Base-by-base conservation (phyloP, 1,284 basidiomycete species). In the Ganoderma sinense region DNA sequence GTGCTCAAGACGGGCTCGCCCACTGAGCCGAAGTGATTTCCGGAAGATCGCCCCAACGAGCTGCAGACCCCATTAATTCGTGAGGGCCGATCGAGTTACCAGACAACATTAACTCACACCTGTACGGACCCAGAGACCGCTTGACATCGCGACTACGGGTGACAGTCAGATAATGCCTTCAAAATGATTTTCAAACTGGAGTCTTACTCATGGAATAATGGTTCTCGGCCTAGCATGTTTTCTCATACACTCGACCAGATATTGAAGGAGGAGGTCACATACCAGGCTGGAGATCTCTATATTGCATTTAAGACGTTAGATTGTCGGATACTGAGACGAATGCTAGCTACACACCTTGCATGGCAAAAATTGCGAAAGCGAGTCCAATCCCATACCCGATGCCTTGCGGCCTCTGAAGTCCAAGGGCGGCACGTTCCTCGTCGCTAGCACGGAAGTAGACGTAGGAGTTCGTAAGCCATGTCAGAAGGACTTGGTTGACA, bases 31-130 rank as follows among this genome's bases (percentile, higher is more conserved):
- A 36, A 94, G 82, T 1, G 91, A 89, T 76, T 94, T 93, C 33
- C 90, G 86, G 78, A 93, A 93, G 67, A 95, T 88, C 58, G 85
- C 82, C 6, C 91, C 88, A 72, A 93, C 91, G 61, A 93, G 70
- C 87, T 89, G 72, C 11, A 40, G 11, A 60, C 13, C n/a, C 10
- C 23, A 23, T 23, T 20, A 0, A 26, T 56, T 63, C 31, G 36
- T 48, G 51, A 59, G 31, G 11, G 48, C 64, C 23, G 41, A 18
- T 55, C 48, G 36, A 65, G 40, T 8, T 6, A 39, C 8, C 40
- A 6, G 0, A 33, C 31, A n/a, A 18, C 33, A 33, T 7, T 14
- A 53, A 56, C 84, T 40, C 75, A 89, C 87, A 53, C 82, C 84
- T 7, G 88, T 85, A 36, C 88, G 84, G 23, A 88, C 77, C n/a